phyloP scores from a whole-genome alignment of 352 stramenopile species.

The Phytophthora niederhauseri region DNA sequence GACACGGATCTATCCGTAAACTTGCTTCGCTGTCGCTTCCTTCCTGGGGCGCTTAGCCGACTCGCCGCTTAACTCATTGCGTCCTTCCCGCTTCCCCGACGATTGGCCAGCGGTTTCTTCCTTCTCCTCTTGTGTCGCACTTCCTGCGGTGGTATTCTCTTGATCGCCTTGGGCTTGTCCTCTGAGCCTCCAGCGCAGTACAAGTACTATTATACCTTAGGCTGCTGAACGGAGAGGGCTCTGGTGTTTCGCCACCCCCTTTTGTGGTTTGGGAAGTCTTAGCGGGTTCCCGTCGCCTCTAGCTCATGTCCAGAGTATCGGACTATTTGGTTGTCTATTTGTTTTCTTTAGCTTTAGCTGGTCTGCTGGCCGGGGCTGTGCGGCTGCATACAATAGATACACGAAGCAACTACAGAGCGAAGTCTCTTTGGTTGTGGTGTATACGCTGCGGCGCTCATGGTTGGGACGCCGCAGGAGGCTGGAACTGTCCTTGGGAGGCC shows the following conservation, averaged over 20 bases:
- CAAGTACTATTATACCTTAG: no score
- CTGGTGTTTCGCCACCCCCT: no score
- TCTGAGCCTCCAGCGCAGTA: background rate
- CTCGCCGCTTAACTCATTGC: background rate
- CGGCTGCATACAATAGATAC: constrained; percentile 39
- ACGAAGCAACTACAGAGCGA: constrained; percentile 19
- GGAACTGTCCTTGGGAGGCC: constrained; percentile 28
- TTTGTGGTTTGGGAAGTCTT: no score
- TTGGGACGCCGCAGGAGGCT: constrained; percentile 32
- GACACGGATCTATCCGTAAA: no score
- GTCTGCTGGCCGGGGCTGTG: constrained; percentile 16
- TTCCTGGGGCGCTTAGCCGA: no score
- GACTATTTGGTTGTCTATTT: constrained; percentile 40
- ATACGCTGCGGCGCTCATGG: constrained; percentile 17
- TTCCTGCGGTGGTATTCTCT: background rate
- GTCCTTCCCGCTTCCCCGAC: background rate
- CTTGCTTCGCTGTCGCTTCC: no score
- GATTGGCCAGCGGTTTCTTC: background rate
- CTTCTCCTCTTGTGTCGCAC: background rate
- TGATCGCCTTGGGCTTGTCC: background rate
- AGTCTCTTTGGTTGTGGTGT: background rate
- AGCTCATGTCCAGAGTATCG: background rate
- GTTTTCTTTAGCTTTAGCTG: constrained; percentile 24
- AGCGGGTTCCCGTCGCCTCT: background rate
- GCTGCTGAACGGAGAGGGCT: no score